phyloP scores from a whole-genome alignment of 345 rosid genomes.

The Acer negundo region DNA sequence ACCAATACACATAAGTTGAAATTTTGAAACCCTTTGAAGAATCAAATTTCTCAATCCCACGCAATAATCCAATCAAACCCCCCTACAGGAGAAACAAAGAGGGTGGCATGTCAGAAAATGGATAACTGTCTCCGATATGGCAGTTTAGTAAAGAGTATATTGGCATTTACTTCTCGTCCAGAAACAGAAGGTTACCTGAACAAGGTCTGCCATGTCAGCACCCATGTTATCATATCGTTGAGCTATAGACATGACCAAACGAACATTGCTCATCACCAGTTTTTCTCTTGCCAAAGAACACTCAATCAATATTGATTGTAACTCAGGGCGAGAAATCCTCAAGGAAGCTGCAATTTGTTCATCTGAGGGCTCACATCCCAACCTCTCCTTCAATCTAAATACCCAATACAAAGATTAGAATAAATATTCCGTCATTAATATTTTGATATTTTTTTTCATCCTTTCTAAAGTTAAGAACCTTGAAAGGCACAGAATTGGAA shows the following conservation, averaged over 20 bases:
- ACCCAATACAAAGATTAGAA: conserved; percentile 22
- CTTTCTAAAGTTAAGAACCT: background rate
- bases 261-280: conserved; percentile 96
- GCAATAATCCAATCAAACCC: conserved; percentile 85
- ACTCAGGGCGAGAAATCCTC: conserved; percentile 70
- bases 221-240: conserved; percentile 89
- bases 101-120: background rate
- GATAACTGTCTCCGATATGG: background rate
- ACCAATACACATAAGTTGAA: conserved; percentile 97
- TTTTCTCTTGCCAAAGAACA: conserved; percentile 87
- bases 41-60: conserved; percentile 97
- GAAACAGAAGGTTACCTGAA: conserved; percentile 62
- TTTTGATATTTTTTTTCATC: background rate
- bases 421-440: background rate
- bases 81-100: conserved; percentile 52
- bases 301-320: conserved; percentile 66
- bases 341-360: conserved; percentile 80
- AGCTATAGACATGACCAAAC: conserved; percentile 94
- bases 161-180: background rate
- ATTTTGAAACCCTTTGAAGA: conserved; percentile 89
- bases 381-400: conserved; percentile 70
- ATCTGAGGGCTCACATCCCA: conserved; percentile 90
- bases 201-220: conserved; percentile 94
- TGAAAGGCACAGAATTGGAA: background rate
- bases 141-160: background rate